A percentile compares a stretch with the other conserved stretches of the same genome.
phyloP scores from a whole-genome alignment of 495 filamentous ascomycete genomes.

The Clavariopsis aquatica region DNA sequence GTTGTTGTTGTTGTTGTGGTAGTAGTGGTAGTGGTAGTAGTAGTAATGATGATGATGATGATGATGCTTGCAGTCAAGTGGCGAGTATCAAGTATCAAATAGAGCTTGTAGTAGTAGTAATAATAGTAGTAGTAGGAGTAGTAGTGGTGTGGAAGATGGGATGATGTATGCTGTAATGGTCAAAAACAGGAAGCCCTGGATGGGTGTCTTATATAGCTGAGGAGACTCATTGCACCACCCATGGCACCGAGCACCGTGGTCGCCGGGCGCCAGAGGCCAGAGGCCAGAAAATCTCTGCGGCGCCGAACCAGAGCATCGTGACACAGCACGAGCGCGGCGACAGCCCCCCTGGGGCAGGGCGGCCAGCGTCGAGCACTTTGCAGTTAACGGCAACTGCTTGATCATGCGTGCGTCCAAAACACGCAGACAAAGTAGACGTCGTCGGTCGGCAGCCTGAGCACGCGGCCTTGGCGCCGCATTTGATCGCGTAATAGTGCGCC shows the following conservation, averaged over 20 bases:
- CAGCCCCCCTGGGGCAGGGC: constrained; percentile 14
- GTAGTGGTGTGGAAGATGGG: constrained; percentile 17
- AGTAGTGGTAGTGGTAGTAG: constrained; percentile 2
- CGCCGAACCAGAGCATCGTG: constrained; percentile 24
- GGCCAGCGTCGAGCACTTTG: constrained; percentile 27
- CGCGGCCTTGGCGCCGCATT: constrained; percentile 14
- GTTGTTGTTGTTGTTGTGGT: constrained; percentile 7
- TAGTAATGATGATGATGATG: constrained; percentile 9
- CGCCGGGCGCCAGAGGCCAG: background rate
- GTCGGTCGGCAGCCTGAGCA: constrained; percentile 1
- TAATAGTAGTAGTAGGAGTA: too few species aligned
- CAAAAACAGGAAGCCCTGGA: background rate
- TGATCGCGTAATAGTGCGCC: constrained; percentile 34
- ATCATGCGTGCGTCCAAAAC: constrained; percentile 23
- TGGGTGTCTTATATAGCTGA: constrained; percentile 25
- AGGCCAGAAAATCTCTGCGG: constrained; percentile 27
- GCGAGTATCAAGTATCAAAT: constrained; percentile 5
- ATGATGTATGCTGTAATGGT: constrained; percentile 10
- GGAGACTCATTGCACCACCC: background rate
- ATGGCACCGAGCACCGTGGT: background rate
- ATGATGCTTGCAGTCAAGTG: constrained; percentile 15
- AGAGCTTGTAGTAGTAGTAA: constrained; percentile 9
- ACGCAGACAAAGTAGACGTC: constrained; percentile 14
- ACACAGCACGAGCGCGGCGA: constrained; percentile 21
- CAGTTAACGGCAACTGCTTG: constrained; percentile 39